Evolutionary conservation across 2,329 filamentous ascomycete species (phyloP).

Genomic region (Aspergillus transmontanensis): DNA sequence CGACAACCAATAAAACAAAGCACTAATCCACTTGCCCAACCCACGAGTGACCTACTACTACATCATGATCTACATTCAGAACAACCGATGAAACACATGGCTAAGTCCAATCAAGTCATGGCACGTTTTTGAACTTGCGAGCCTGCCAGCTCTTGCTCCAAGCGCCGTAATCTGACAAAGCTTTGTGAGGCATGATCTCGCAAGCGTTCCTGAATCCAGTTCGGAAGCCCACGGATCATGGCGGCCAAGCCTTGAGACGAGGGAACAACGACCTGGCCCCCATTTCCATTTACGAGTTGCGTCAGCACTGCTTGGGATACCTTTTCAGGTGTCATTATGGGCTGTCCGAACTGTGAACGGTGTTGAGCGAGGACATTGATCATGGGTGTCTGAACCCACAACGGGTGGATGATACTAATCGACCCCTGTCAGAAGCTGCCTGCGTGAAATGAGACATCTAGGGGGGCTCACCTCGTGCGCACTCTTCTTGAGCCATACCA

Average conservation of each 20-base stretch:
- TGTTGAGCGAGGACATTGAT: slow-evolving; percentile 38
- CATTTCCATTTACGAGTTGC: slow-evolving; percentile 52
- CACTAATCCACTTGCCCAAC: too few relatives aligned
- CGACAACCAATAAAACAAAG: neutral
- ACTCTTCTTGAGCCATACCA: slow-evolving; percentile 41
- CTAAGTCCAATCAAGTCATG: neutral
- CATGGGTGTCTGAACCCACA: slow-evolving; percentile 55
- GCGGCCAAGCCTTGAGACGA: slow-evolving; percentile 27
- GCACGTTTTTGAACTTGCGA: neutral
- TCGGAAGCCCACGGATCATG: neutral
- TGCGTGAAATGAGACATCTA: slow-evolving; percentile 21
- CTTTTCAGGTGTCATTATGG: slow-evolving; percentile 36
- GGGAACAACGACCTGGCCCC: slow-evolving; percentile 54
- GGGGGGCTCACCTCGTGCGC: slow-evolving; percentile 34
- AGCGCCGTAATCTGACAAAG: neutral
- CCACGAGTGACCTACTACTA: too few relatives aligned
- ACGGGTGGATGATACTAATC: slow-evolving; percentile 25
- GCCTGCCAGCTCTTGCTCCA: neutral
- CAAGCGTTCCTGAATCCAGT: neutral
- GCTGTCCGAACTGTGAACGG: slow-evolving; percentile 31
- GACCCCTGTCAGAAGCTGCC: neutral
- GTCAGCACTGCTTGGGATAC: slow-evolving; percentile 53
- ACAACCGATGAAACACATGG: neutral
- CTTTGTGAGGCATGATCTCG: neutral
- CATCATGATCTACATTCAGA: neutral